These are phyloP conservation scores for Apostasia shenzhenica DNA, from an alignment of 106 monocot genomes.

Conservation along the genomic window DNA sequence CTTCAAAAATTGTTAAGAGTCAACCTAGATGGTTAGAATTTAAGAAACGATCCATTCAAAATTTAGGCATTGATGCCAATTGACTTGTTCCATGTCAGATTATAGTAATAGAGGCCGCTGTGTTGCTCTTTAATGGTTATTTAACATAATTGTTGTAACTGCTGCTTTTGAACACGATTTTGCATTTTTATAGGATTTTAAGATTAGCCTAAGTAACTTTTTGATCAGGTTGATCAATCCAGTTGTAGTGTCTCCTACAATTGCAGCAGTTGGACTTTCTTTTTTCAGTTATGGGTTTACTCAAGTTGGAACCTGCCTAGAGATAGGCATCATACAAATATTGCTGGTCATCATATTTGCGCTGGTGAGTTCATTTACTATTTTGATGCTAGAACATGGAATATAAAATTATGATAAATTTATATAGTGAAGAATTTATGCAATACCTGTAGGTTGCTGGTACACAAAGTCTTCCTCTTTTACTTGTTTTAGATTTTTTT, in stretches of 20 bases:
- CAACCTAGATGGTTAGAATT: no score
- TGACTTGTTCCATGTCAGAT: no score
- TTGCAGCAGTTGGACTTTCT: conserved; percentile 93
- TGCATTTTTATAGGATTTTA: conserved; percentile 1
- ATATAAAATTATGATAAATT: conserved; percentile 3
- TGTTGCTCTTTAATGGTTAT: no score
- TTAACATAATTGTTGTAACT: no score
- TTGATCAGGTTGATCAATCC: conserved; percentile 88
- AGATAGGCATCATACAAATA: conserved; percentile 84
- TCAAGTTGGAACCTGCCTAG: conserved; percentile 73
- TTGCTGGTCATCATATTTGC: conserved; percentile 81
- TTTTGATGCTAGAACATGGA: background rate
- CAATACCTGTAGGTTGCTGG: background rate
- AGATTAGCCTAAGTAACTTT: conserved; percentile 1
- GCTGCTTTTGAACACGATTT: background rate
- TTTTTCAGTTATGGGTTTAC: conserved; percentile 97
- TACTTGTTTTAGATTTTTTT: background rate
- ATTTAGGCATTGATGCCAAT: no score
- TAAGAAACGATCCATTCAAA: no score
- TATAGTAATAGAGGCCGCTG: no score
- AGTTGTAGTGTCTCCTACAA: conserved; percentile 83
- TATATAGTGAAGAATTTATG: background rate
- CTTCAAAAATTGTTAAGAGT: no score
- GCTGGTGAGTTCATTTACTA: conserved; percentile 50
- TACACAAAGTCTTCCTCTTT: background rate